Evolutionary conservation across 2,329 filamentous ascomycete genomes (phyloP), one percentile per base, ranked within the genome.

Genomic region (Zasmidium angulare): DNA sequence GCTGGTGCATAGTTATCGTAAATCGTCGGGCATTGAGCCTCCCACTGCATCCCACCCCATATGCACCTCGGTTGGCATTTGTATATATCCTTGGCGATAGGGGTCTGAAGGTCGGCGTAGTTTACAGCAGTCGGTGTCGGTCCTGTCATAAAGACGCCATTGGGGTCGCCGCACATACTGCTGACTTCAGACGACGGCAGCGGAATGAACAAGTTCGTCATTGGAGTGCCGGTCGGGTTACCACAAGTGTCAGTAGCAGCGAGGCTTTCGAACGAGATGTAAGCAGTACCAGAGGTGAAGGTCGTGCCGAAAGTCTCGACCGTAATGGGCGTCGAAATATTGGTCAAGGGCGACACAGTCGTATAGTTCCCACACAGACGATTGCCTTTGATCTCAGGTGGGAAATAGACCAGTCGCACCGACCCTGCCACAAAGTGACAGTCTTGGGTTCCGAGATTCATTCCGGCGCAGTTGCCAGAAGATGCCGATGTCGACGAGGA

Each of bases 201-300:
- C 10, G 54, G 54, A n/a, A 60, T 20, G 48, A 60, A 53, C 29
- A 57, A 53, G 23, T 55, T 59, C 2, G n/a, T 26, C 46, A 62
- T 56, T 3, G 57, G 46, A 2, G 55, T 50, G 4, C 62, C 62
- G 17, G 55, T 50, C 4, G 47, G 26, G 17, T 23, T 31, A n/a
- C 54, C 47, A 50, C 63, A 66, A 6, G 51, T 48, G 43, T 66
- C 55, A 12, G 29, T 29, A 0, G 63, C 63, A 29, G 31, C 54
- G 10, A 64, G 31, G 12, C 14, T 24, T n/a, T 55, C 59, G 55
- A 60, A 66, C n/a, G 59, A 62, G 19, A 66, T 62, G 56, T 66
- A 66, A 1, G 63, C 59, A 7, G 63, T 63, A 1, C 62, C 62
- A 4, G 56, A 62, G 0, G 59, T 62, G 24, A 65, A 63, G 7